Conservation (phyloP, 2,329 filamentous ascomycete species). For the Aspergillus hiratsukae region DNA sequence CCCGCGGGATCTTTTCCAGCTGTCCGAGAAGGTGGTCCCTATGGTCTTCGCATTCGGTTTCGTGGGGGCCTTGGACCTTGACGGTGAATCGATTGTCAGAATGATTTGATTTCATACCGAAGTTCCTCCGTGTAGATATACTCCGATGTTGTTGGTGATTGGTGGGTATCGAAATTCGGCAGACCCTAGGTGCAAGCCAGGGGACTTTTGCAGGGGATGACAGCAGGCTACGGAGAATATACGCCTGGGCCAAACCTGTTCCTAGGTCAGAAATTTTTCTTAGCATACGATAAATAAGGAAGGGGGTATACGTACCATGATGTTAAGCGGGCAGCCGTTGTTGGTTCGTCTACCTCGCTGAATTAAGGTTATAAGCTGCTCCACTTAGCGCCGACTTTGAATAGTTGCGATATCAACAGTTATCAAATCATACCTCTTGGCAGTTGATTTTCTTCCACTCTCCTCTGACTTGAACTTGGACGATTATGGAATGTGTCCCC, state of each 20-base stretch:
- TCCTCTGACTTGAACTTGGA: too few species aligned
- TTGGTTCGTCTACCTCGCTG: too few species aligned
- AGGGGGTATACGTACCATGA: neutral
- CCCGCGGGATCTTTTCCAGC: conserved; percentile 14
- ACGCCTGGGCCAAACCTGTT: too few species aligned
- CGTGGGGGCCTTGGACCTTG: conserved; percentile 9
- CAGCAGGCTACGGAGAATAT: neutral
- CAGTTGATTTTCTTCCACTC: too few species aligned
- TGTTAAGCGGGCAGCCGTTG: too few species aligned
- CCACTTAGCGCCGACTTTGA: too few species aligned
- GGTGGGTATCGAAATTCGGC: neutral
- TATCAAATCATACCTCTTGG: too few species aligned
- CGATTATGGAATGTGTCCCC: too few species aligned
- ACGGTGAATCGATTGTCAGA: conserved; percentile 3
- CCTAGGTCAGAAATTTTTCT: neutral
- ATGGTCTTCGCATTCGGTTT: conserved; percentile 3
- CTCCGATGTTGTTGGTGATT: neutral
- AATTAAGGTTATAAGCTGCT: too few species aligned
- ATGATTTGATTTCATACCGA: neutral
- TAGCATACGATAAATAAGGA: neutral
- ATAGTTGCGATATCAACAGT: too few species aligned
- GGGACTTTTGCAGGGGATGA: neutral
- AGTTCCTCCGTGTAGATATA: neutral
- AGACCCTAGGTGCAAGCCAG: neutral
- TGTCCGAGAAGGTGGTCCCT: conserved; percentile 10